phyloP scores from a whole-genome alignment of 352 stramenopile genomes.

The Phytopythium litorale region DNA sequence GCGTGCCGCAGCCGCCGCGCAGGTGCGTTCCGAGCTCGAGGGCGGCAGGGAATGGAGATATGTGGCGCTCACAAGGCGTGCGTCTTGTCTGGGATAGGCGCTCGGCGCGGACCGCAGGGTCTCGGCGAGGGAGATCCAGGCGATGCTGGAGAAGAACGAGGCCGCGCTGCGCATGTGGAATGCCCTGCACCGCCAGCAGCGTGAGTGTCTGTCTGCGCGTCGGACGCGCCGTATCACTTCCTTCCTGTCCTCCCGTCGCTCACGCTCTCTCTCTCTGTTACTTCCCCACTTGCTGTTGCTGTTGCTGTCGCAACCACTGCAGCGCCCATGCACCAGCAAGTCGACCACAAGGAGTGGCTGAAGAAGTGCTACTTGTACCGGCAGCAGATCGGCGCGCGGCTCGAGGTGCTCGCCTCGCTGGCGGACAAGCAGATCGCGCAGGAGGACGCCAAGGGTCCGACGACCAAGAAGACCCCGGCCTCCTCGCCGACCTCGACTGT shows the following conservation, averaged over 20 bases:
- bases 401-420: slow-evolving; percentile 74
- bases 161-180: slow-evolving; percentile 70
- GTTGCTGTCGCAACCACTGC: slow-evolving; percentile 1
- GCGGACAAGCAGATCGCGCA: slow-evolving; percentile 77
- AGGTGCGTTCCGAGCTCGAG: slow-evolving; percentile 20
- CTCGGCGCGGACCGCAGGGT: slow-evolving; percentile 45
- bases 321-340: slow-evolving; percentile 45
- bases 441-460: slow-evolving; percentile 35
- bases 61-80: background rate
- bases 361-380: slow-evolving; percentile 55
- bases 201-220: slow-evolving; percentile 28
- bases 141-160: slow-evolving; percentile 87
- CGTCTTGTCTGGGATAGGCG: slow-evolving; percentile 20
- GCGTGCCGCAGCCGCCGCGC: slow-evolving; percentile 48
- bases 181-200: slow-evolving; percentile 65
- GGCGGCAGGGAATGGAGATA: background rate
- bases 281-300: background rate
- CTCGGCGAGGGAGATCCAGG: slow-evolving; percentile 63
- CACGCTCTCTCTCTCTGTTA: background rate
- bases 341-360: slow-evolving; percentile 76
- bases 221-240: background rate
- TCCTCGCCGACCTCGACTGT: background rate
- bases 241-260: background rate
- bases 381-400: slow-evolving; percentile 65
- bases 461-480: background rate